A percentile compares a stretch with the other conserved stretches of the same genome.
Evolutionary conservation across 306 rosid genomes (phyloP).

Genomic region (Mimosa pudica): DNA sequence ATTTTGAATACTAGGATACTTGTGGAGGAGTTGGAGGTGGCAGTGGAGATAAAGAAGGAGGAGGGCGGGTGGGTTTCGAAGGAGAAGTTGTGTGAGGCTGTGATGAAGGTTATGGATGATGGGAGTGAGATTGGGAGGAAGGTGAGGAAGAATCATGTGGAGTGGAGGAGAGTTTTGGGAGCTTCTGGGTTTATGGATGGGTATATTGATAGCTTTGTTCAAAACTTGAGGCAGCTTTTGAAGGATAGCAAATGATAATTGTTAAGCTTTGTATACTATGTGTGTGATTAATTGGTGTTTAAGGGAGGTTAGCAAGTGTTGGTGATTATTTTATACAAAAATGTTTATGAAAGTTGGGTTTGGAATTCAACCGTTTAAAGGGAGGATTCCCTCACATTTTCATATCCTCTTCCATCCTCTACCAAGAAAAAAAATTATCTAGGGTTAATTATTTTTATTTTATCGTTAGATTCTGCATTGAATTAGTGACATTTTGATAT

Average conservation of each 20-base stretch:
- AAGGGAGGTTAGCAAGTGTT: too few species aligned
- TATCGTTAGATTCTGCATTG: too few species aligned
- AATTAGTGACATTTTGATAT: too few species aligned
- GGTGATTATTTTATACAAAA: too few species aligned
- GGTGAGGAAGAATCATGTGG: conserved; percentile 50
- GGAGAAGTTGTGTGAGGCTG: conserved; percentile 51
- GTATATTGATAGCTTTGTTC: conserved; percentile 47
- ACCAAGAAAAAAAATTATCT: too few species aligned
- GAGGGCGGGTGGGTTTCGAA: conserved; percentile 50
- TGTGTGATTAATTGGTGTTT: too few species aligned
- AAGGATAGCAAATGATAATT: not conserved
- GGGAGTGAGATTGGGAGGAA: conserved; percentile 42
- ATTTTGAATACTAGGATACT: conserved; percentile 54
- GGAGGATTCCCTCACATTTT: too few species aligned
- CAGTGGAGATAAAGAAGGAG: conserved; percentile 49
- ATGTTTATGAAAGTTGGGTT: too few species aligned
- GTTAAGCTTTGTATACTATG: too few species aligned
- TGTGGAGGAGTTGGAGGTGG: conserved; percentile 55
- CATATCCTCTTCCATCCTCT: too few species aligned
- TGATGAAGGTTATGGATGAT: conserved; percentile 51
- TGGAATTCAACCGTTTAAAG: too few species aligned
- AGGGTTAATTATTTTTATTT: too few species aligned
- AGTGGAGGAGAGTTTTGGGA: conserved; percentile 37
- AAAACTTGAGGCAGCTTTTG: conserved; percentile 12
- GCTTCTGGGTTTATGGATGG: conserved; percentile 37